Conservation (phyloP, 2,329 filamentous ascomycete genomes). For the Colletotrichum sp. region DNA sequence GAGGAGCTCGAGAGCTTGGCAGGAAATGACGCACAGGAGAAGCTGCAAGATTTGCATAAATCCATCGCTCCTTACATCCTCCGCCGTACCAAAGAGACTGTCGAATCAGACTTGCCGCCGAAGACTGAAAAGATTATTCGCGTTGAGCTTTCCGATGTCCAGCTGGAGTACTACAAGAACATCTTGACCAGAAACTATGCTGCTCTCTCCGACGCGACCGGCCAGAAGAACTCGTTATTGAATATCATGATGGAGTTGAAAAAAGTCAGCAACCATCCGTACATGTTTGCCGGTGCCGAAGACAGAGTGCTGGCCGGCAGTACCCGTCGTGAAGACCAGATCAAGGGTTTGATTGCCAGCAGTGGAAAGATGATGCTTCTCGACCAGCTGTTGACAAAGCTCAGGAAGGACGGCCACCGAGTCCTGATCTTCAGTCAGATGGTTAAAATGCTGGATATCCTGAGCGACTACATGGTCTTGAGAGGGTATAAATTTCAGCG, state of each 20-base stretch:
- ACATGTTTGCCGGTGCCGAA: constrained; percentile 96
- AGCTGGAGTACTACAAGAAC: constrained; percentile 98
- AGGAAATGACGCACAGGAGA: constrained; percentile 81
- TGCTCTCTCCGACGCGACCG: constrained; percentile 88
- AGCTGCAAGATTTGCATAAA: constrained; percentile 83
- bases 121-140: constrained; percentile 99
- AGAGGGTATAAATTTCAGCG: constrained; percentile 96
- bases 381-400: constrained; percentile 90
- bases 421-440: constrained; percentile 99
- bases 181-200: constrained; percentile 97
- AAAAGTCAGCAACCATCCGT: constrained; percentile 98
- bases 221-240: constrained; percentile 91
- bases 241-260: constrained; percentile 99
- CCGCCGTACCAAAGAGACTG: constrained; percentile 94
- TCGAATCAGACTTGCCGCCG: constrained; percentile 93
- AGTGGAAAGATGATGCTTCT: constrained; percentile 99
- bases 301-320: constrained; percentile 85
- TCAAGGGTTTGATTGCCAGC: constrained; percentile 92
- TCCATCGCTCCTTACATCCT: constrained; percentile 94
- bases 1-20: constrained; percentile 84
- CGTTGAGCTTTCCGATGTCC: constrained; percentile 94
- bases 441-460: constrained; percentile 97
- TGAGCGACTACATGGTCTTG: constrained; percentile 91
- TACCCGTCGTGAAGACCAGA: constrained; percentile 82
- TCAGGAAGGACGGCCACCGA: constrained; percentile 92